Base-by-base conservation (phyloP, 768 basidiomycete genomes). In the Thelephora ganbajun region DNA sequence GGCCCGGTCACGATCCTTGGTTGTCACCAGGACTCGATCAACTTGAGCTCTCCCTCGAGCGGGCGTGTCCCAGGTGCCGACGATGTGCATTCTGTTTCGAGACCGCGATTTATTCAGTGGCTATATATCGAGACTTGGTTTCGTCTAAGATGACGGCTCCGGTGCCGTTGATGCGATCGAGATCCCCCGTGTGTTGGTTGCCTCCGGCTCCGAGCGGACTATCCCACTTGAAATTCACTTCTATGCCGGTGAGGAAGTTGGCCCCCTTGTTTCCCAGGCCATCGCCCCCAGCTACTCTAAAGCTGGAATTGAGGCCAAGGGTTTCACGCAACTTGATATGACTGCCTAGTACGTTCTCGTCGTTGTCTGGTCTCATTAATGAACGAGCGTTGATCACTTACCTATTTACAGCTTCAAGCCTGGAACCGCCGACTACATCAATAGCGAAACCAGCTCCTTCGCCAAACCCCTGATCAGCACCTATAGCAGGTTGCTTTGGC, bases 211-310 rank as follows among this genome's bases (percentile, higher is more conserved):
- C 54, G 60, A 54, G 30, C 72, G 71, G 0, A 57, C 56, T 7
- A 67, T 61, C 23, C 63, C 71, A 18, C 57, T 74, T 30, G 70
- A 74, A 46, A 72, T 72, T 50, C 71, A 73, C 45, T 74, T 70
- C 72, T 74, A 65, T 50, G 64, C 69, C 18, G 70, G 63, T 34
- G 69, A 72, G 48, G 67, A 50, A 50, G 57, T 48, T n/a, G 60
- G 60, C 13, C 47, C 55, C 34, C 54, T 66, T 44, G 74, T 73
- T 35, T 68, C 66, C 30, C 68, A 69, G 51, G 70, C 68, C 14
- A 61, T 74, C 44, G 69, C 71, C 14, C 67, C 65, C 48, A 58
- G 57, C 35, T 77, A 76, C 61, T 70, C 70, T 44, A 53, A 59
- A 13, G 46, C 52, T 43, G 59, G 56, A 0, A 59, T 58, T 35